phyloP scores from a whole-genome alignment of 352 stramenopile species.

The Globisporangium mamillatum region DNA sequence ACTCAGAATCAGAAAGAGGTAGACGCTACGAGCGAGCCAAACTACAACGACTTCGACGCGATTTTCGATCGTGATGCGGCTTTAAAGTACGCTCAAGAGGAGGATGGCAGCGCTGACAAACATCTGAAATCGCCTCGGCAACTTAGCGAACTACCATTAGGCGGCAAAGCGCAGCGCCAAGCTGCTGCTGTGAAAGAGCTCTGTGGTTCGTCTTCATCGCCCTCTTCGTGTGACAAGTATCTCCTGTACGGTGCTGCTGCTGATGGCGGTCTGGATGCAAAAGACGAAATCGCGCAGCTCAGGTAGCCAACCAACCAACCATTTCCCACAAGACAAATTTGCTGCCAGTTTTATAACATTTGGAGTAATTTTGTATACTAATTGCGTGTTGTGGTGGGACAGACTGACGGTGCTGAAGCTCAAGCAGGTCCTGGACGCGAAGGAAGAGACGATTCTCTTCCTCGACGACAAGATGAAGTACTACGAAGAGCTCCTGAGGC shows the following conservation, averaged over 20 bases:
- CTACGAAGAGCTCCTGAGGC: conserved; percentile 29
- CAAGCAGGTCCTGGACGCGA: conserved; percentile 52
- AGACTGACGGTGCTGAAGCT: conserved; percentile 55
- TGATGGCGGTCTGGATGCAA: not conserved
- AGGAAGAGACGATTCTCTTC: conserved; percentile 58
- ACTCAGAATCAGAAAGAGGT: not conserved
- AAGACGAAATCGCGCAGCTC: conserved; percentile 23
- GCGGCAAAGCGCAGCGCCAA: not conserved
- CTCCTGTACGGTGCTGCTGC: not conserved
- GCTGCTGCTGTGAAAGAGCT: not conserved
- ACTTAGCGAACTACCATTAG: too few relatives aligned
- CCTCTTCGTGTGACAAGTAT: not conserved
- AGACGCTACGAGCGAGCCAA: too few relatives aligned
- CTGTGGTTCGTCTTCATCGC: not conserved
- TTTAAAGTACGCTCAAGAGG: not conserved
- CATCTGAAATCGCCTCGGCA: not conserved
- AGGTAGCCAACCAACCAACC: conserved; percentile 17
- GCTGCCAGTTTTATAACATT: not conserved
- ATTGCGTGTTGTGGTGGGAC: not conserved
- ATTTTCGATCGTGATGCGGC: conserved; percentile 11
- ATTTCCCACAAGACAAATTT: not conserved
- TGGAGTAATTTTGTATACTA: not conserved
- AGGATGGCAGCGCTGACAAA: not conserved
- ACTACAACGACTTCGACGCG: conserved; percentile 6
- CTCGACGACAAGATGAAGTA: conserved; percentile 50